Percentiles rank a stretch among this genome's conserved stretches.
Conservation (phyloP, 306 rosid species). For the Gastrolobium villosum region DNA sequence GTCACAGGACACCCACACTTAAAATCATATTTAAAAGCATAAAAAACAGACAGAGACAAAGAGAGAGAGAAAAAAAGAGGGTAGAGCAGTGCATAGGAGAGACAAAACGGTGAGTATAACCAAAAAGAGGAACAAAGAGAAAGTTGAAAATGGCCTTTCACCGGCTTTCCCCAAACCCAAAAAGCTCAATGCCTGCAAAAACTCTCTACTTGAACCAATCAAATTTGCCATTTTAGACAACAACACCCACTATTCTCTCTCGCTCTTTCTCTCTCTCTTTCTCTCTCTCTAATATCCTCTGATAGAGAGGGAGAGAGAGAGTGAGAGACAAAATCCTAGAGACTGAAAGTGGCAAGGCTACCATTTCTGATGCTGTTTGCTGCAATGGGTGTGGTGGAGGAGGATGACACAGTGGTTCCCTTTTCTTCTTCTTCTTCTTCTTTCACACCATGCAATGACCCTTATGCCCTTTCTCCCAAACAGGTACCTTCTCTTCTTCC, state of each 20-base stretch:
- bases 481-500: conserved; percentile 59
- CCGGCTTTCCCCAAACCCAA: conserved; percentile 70
- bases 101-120: conserved; percentile 61
- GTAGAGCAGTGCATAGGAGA: conserved; percentile 35
- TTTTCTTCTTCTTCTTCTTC: conserved; percentile 8
- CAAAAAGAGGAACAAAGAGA: conserved; percentile 62
- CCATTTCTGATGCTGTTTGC: conserved; percentile 46
- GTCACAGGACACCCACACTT: conserved; percentile 4
- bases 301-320: conserved; percentile 30
- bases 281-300: conserved; percentile 38
- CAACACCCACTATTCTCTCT: neutral
- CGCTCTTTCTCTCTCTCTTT: conserved; percentile 20
- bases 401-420: conserved; percentile 36
- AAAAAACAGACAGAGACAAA: neutral
- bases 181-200: conserved; percentile 52
- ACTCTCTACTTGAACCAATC: conserved; percentile 61
- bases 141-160: conserved; percentile 82
- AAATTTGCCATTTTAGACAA: conserved; percentile 45
- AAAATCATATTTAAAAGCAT: neutral
- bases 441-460: conserved; percentile 51
- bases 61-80: neutral
- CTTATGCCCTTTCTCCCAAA: conserved; percentile 54
- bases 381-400: conserved; percentile 54
- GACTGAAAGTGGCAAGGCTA: conserved; percentile 42
- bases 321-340: conserved; percentile 20